phyloP scores from a whole-genome alignment of 495 filamentous ascomycete species.

The Xylaria cubensis region DNA sequence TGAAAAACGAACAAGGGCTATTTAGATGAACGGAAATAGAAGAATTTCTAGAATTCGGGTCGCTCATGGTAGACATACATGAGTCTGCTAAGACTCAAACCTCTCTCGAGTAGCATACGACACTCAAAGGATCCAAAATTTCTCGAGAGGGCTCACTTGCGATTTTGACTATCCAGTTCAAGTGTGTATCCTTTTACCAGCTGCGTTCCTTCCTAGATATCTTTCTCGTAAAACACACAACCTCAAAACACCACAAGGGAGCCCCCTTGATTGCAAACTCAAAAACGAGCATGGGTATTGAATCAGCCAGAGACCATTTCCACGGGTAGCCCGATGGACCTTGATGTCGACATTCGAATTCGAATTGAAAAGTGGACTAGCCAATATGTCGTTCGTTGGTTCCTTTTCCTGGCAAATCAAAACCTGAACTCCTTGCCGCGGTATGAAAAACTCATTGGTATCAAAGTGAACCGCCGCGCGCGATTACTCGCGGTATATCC shows the following conservation, averaged over 20 bases:
- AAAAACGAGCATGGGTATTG: slow-evolving; percentile 28
- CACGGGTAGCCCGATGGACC: slow-evolving; percentile 2
- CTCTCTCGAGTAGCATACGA: neutral
- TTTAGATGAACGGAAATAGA: neutral
- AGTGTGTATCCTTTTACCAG: slow-evolving; percentile 12
- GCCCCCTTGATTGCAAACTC: slow-evolving; percentile 12
- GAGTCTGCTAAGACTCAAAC: slow-evolving; percentile 1
- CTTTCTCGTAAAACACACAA: slow-evolving; percentile 19
- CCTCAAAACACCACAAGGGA: slow-evolving; percentile 13
- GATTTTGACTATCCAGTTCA: neutral
- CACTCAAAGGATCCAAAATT: neutral
- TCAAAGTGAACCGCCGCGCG: slow-evolving; percentile 20
- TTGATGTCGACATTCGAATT: neutral
- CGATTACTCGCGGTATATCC: slow-evolving; percentile 23
- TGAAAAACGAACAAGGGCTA: neutral
- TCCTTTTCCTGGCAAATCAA: slow-evolving; percentile 24
- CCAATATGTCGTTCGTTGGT: neutral
- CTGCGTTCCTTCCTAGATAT: neutral
- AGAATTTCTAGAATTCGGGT: neutral
- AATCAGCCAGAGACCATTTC: slow-evolving; percentile 23
- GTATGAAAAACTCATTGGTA: slow-evolving; percentile 16
- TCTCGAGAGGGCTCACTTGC: neutral
- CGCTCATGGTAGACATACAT: slow-evolving; percentile 7
- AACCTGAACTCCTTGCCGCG: slow-evolving; percentile 26
- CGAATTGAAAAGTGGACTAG: neutral